Base-by-base conservation (phyloP, 441 rosid genomes). In the Iberis amara region DNA sequence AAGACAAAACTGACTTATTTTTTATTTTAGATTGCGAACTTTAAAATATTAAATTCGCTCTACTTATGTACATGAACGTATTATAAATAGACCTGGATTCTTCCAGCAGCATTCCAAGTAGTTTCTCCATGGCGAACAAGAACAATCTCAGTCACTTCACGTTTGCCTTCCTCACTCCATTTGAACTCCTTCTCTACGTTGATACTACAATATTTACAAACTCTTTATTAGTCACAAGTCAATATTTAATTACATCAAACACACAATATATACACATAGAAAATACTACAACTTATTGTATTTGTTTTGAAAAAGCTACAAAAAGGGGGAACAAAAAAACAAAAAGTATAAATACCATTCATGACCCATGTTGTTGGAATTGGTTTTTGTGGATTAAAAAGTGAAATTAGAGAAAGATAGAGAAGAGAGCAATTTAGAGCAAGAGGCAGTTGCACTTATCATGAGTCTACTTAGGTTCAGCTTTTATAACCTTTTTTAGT, bases 91-190 rank as follows among this genome's bases (percentile, higher is more conserved):
- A 30, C 85, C 81, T 82, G 83, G 67, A 82, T 65, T 65, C 79
- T 66, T 42, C 80, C 77, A 9, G 71, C 75, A 44, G 77, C 79
- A 72, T 79, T 82, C 89, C 89, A 79, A 35, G 65, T 72, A 21
- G 82, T 79, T 67, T 82, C 86, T 36, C 83, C 86, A 40, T 79
- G 89, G 51, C 80, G 79, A 31, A 82, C 77, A 44, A 74, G 76
- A 39, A 78, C 52, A 28, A 79, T 70, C 75, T 76, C 80, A 27
- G 79, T 50, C 52, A 61, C 58, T 30, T 45, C 63, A 56, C 55
- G 53, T 47, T 46, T 53, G 23, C n/a, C 52, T 26, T 26, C 30
- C 4, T 26, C 30, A 26, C 30, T 26, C 60, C 65, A 59, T 27
- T 59, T 59, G 39, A 45, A 65, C 61, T 59, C 70, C 40, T 21